A percentile compares a stretch with the other conserved stretches of the same genome.
Evolutionary conservation across 2,329 filamentous ascomycete genomes (phyloP).

Genomic region (Phialemoniopsis sp.): DNA sequence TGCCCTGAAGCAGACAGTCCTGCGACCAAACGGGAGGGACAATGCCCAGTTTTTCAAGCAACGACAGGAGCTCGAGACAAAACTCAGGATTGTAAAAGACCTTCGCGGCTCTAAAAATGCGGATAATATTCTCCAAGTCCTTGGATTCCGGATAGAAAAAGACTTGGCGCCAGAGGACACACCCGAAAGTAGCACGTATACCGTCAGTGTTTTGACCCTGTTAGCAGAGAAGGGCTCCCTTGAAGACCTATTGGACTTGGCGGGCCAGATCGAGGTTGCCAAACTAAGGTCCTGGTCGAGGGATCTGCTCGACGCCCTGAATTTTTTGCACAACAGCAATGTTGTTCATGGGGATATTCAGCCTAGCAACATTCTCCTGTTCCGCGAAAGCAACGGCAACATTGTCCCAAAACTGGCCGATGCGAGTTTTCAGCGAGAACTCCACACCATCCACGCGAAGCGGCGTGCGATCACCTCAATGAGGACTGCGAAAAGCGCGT

Average conservation of each 20-base stretch:
- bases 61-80: constrained; percentile 70
- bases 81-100: constrained; percentile 71
- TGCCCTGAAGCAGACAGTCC: constrained; percentile 66
- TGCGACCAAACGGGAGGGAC: constrained; percentile 56
- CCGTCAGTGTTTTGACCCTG: constrained; percentile 70
- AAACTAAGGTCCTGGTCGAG: constrained; percentile 88
- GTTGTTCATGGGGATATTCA: constrained; percentile 83
- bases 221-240: constrained; percentile 80
- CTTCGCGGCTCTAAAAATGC: constrained; percentile 76
- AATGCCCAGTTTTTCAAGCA: constrained; percentile 66
- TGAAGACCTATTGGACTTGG: constrained; percentile 74
- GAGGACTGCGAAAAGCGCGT: constrained; percentile 66
- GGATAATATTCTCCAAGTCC: constrained; percentile 70
- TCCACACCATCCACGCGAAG: constrained; percentile 55
- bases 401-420: constrained; percentile 73
- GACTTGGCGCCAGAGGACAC: constrained; percentile 30
- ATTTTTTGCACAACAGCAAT: constrained; percentile 81
- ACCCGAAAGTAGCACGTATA: constrained; percentile 48
- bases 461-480: constrained; percentile 47
- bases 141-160: constrained; percentile 71
- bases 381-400: constrained; percentile 63
- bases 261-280: constrained; percentile 67
- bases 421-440: constrained; percentile 63
- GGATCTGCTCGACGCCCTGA: constrained; percentile 82
- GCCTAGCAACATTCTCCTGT: constrained; percentile 73